Conservation (phyloP, 75 land plant species). For the Cryptomeria japonica region DNA sequence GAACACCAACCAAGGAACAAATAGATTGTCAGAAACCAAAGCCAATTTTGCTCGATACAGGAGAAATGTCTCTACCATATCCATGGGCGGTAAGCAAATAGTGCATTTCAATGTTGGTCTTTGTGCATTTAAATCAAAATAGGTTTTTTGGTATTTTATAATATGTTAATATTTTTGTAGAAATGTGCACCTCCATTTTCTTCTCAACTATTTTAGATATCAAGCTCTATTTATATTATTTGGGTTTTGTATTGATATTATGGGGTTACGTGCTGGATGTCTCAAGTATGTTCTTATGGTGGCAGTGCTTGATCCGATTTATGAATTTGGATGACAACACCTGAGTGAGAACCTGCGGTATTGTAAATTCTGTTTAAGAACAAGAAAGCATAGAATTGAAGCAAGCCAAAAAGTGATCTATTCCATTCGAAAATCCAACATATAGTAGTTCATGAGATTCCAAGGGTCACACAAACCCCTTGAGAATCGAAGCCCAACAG, state of each 20-base stretch:
- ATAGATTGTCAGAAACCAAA: slow-evolving; percentile 87
- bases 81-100: slow-evolving; percentile 87
- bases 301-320: no score
- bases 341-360: no score
- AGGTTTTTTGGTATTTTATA: not conserved
- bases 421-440: no score
- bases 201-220: not conserved
- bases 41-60: slow-evolving; percentile 94
- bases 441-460: no score
- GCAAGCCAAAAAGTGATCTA: no score
- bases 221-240: not conserved
- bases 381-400: no score
- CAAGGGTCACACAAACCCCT: no score
- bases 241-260: not conserved
- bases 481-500: no score
- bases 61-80: slow-evolving; percentile 90
- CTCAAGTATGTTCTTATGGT: not conserved
- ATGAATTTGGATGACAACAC: no score
- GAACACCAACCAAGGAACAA: slow-evolving; percentile 71
- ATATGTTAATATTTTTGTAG: not conserved
- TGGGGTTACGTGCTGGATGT: not conserved
- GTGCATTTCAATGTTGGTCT: not conserved
- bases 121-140: not conserved
- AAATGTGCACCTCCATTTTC: not conserved
- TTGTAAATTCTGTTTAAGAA: no score